Percentiles rank a stretch among this genome's conserved stretches.
phyloP scores from a whole-genome alignment of 805 yeast species.

The Candida verbasci region DNA sequence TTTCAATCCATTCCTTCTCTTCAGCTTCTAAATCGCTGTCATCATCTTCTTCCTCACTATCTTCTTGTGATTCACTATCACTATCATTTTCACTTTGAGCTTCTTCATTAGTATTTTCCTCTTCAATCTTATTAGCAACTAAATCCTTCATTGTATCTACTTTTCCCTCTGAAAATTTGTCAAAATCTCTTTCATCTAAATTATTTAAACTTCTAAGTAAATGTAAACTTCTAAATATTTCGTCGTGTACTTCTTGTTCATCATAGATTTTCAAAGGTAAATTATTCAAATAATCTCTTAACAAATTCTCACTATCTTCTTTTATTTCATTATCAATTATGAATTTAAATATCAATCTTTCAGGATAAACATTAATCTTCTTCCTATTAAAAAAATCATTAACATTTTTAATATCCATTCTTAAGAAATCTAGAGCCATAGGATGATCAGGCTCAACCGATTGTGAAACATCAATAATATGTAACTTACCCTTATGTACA shows the following conservation, averaged over 20 bases:
- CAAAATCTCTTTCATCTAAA: slow-evolving; percentile 86
- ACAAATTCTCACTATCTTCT: slow-evolving; percentile 31
- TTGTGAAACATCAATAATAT: slow-evolving; percentile 94
- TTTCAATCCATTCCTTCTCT: slow-evolving; percentile 39
- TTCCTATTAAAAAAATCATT: slow-evolving; percentile 77
- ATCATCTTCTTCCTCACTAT: slow-evolving; percentile 21
- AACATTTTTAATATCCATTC: slow-evolving; percentile 97
- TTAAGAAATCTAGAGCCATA: slow-evolving; percentile 85
- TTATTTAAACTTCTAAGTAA: slow-evolving; percentile 76
- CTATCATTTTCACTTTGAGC: slow-evolving; percentile 20
- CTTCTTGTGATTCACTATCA: slow-evolving; percentile 23
- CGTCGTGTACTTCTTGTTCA: slow-evolving; percentile 65
- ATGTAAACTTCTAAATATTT: slow-evolving; percentile 77
- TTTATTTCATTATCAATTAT: slow-evolving; percentile 49
- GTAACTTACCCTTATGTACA: slow-evolving; percentile 72
- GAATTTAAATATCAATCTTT: slow-evolving; percentile 75
- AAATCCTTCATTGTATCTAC: slow-evolving; percentile 71
- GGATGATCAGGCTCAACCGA: slow-evolving; percentile 98
- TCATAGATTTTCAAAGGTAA: slow-evolving; percentile 55
- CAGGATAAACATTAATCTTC: slow-evolving; percentile 75
- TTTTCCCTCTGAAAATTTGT: slow-evolving; percentile 72
- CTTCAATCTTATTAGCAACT: slow-evolving; percentile 28
- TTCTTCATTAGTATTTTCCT: slow-evolving; percentile 15
- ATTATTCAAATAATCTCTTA: slow-evolving; percentile 39
- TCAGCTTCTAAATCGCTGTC: slow-evolving; percentile 27